Evolutionary conservation across 2,329 filamentous ascomycete species (phyloP).

Genomic region (Diaporthe ilicicola): DNA sequence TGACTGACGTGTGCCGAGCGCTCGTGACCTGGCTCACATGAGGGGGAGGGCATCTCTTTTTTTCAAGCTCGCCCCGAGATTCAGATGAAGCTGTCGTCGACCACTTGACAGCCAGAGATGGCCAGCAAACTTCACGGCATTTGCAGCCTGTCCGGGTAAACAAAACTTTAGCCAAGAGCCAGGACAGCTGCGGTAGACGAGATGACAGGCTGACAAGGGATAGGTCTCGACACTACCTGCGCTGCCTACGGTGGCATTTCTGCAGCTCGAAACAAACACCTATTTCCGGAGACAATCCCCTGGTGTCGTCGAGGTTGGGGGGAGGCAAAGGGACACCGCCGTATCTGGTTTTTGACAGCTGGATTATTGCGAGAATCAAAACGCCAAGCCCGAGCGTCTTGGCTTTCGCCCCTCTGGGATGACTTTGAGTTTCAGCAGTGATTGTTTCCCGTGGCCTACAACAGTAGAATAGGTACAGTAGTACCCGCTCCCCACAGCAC

Average conservation of each 20-base stretch:
- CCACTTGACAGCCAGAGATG: not conserved
- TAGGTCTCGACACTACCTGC: not conserved
- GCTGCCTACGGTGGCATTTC: not conserved
- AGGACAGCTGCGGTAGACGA: conserved; percentile 3
- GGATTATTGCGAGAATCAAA: not conserved
- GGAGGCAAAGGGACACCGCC: not conserved
- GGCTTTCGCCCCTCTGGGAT: conserved; percentile 29
- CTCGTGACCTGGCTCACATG: not conserved
- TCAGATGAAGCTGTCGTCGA: not conserved
- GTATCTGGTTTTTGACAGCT: not conserved
- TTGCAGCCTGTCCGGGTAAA: conserved; percentile 2
- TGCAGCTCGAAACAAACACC: conserved; percentile 8
- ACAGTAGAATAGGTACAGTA: conserved; percentile 3
- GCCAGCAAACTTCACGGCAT: conserved; percentile 6
- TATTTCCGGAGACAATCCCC: not conserved
- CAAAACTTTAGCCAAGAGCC: conserved; percentile 1
- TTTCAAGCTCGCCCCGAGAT: not conserved
- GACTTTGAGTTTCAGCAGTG: conserved; percentile 30
- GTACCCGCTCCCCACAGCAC: conserved; percentile 1
- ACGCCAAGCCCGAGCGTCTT: conserved; percentile 6
- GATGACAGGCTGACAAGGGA: conserved; percentile 9
- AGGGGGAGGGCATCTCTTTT: not conserved
- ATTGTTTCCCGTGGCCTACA: conserved; percentile 1
- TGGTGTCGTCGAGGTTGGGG: not conserved
- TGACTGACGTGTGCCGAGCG: conserved; percentile 25